Percentiles rank a stretch among this genome's conserved stretches.
phyloP scores from a whole-genome alignment of 2,329 filamentous ascomycete genomes.

The Scorias spongiosa region DNA sequence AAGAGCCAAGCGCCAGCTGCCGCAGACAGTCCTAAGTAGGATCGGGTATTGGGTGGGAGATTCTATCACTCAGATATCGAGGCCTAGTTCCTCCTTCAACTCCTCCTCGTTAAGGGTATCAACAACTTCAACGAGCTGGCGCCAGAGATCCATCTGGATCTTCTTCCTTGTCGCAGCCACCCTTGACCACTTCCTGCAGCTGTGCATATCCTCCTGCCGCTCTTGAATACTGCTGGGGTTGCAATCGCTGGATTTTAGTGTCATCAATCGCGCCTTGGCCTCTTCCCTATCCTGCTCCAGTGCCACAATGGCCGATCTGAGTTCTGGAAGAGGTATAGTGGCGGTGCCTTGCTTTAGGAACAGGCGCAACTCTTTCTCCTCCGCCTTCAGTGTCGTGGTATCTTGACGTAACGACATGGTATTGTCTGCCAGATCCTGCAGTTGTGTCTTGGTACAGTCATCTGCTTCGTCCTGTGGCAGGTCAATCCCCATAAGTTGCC shows the following conservation, averaged over 20 bases:
- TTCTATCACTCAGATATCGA: conserved; percentile 8
- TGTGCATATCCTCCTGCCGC: conserved; percentile 29
- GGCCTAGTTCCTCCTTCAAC: conserved; percentile 22
- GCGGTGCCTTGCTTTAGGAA: conserved; percentile 31
- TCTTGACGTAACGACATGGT: conserved; percentile 32
- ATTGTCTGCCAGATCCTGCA: conserved; percentile 34
- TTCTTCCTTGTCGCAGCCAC: conserved; percentile 28
- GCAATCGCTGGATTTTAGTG: conserved; percentile 25
- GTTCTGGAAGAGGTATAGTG: conserved; percentile 35
- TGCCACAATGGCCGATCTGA: conserved; percentile 28
- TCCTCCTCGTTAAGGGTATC: conserved; percentile 29
- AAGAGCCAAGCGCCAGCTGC: too few relatives aligned
- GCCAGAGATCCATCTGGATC: conserved; percentile 38
- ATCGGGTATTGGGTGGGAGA: too few relatives aligned
- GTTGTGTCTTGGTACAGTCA: conserved; percentile 31
- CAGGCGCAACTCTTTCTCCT: conserved; percentile 35
- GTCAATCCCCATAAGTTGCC: neutral
- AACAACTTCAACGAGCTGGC: conserved; percentile 30
- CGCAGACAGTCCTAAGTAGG: too few relatives aligned
- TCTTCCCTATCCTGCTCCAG: conserved; percentile 31
- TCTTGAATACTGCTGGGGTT: conserved; percentile 35
- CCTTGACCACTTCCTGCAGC: conserved; percentile 29
- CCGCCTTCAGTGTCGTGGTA: conserved; percentile 28
- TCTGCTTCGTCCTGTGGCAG: conserved; percentile 33
- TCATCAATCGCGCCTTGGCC: conserved; percentile 26